A percentile compares a stretch with the other conserved stretches of the same genome.
Conservation (phyloP, 2,329 filamentous ascomycete species). For the Phialocephala subalpina region DNA sequence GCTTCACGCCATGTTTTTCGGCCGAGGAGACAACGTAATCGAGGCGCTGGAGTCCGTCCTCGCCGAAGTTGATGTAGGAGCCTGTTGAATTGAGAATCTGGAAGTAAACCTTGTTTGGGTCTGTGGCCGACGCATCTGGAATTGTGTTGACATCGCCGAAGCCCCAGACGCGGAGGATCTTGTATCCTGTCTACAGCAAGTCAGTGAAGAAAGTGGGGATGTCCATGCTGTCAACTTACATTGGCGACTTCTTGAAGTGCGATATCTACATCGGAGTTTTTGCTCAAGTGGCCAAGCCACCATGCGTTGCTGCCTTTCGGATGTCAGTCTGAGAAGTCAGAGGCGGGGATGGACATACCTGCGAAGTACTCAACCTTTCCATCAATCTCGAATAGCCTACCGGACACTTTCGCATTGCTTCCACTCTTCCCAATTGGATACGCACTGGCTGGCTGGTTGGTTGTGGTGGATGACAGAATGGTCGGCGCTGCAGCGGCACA, state of each 20-base stretch:
- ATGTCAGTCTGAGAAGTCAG: slow-evolving; percentile 32
- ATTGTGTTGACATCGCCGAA: slow-evolving; percentile 64
- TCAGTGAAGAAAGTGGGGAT: slow-evolving; percentile 14
- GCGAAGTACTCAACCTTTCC: slow-evolving; percentile 56
- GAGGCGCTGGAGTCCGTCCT: slow-evolving; percentile 68
- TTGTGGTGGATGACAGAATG: slow-evolving; percentile 13
- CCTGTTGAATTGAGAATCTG: slow-evolving; percentile 53
- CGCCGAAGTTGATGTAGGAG: slow-evolving; percentile 68
- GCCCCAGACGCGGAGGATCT: slow-evolving; percentile 67
- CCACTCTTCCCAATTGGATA: slow-evolving; percentile 31
- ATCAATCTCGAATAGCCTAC: slow-evolving; percentile 51
- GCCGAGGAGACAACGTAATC: slow-evolving; percentile 69
- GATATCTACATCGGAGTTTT: slow-evolving; percentile 62
- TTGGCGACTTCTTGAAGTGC: slow-evolving; percentile 54
- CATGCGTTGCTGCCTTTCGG: slow-evolving; percentile 59
- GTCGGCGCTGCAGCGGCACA: slow-evolving; percentile 9
- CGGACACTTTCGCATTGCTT: slow-evolving; percentile 33
- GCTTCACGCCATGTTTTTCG: slow-evolving; percentile 64
- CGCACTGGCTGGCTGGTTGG: slow-evolving; percentile 19
- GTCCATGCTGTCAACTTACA: slow-evolving; percentile 24
- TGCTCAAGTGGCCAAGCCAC: slow-evolving; percentile 61
- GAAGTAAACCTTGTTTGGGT: slow-evolving; percentile 53
- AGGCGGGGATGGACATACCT: neutral
- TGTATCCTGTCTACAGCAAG: slow-evolving; percentile 56
- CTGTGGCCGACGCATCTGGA: slow-evolving; percentile 43